A percentile compares a stretch with the other conserved stretches of the same genome.
Conservation (phyloP, 768 basidiomycete species). For the Naganishia kalamii region DNA sequence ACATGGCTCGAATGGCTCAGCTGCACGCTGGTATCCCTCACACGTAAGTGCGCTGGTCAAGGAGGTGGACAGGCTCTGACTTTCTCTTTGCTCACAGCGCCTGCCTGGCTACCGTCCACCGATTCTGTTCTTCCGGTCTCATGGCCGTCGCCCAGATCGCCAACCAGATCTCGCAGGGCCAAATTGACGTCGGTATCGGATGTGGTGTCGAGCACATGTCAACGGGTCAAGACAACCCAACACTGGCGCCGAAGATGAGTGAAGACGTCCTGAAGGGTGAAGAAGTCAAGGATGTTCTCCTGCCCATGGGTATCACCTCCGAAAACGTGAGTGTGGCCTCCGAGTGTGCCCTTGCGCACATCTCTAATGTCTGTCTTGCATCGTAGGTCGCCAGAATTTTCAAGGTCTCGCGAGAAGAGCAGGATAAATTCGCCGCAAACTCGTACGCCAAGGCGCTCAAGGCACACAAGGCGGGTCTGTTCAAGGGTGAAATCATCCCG, state of each 20-base stretch:
- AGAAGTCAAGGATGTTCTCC: conserved; percentile 25
- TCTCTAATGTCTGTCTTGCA: not conserved
- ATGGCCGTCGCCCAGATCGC: conserved; percentile 76
- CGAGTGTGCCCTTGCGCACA: not conserved
- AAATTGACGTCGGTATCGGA: conserved; percentile 81
- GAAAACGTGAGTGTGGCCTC: conserved; percentile 61
- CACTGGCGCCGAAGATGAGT: conserved; percentile 24
- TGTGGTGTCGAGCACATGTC: conserved; percentile 91
- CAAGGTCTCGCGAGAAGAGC: conserved; percentile 63
- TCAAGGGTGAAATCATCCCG: conserved; percentile 77
- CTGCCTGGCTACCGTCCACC: conserved; percentile 73
- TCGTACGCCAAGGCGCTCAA: conserved; percentile 79
- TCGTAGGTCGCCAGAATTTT: conserved; percentile 57
- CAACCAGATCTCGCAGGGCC: conserved; percentile 66
- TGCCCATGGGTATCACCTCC: conserved; percentile 87
- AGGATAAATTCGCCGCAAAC: conserved; percentile 76
- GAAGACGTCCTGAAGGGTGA: conserved; percentile 31
- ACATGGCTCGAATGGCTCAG: conserved; percentile 75
- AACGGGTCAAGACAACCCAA: conserved; percentile 27
- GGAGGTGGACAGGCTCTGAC: not conserved
- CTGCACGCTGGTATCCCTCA: conserved; percentile 74
- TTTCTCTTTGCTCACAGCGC: conserved; percentile 50
- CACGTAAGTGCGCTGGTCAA: conserved; percentile 19
- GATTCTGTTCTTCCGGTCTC: conserved; percentile 84
- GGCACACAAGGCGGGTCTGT: conserved; percentile 73